Conservation (phyloP, 2,329 filamentous ascomycete genomes). For the Domatiomyces catenatus region DNA sequence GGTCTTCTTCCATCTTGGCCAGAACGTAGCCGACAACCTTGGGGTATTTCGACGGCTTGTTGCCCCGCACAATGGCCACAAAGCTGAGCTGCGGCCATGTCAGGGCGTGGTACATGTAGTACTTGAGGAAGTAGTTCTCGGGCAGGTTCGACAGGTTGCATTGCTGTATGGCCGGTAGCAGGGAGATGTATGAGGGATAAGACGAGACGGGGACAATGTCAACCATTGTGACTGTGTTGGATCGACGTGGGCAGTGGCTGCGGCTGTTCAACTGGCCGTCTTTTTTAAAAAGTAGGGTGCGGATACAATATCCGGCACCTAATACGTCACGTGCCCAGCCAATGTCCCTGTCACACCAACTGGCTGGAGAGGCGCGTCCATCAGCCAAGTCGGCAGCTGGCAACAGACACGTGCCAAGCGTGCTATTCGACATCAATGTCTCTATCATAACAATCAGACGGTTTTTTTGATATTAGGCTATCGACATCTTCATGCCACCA, state of each 20-base stretch:
- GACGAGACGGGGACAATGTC: slow-evolving; percentile 34
- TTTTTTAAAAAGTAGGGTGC: not conserved
- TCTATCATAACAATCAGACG: too few species aligned
- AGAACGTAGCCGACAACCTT: slow-evolving; percentile 99
- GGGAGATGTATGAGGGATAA: slow-evolving; percentile 54
- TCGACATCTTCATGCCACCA: slow-evolving; percentile 51
- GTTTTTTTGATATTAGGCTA: too few species aligned
- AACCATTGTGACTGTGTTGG: slow-evolving; percentile 26
- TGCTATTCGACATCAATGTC: too few species aligned
- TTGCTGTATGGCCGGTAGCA: slow-evolving; percentile 78
- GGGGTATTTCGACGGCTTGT: slow-evolving; percentile 72
- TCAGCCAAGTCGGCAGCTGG: too few species aligned
- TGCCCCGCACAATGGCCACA: slow-evolving; percentile 80
- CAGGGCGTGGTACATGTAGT: slow-evolving; percentile 97
- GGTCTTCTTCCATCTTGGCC: slow-evolving; percentile 99
- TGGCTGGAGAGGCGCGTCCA: too few species aligned
- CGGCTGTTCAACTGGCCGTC: not conserved
- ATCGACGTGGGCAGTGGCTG: not conserved
- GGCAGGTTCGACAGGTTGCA: slow-evolving; percentile 98
- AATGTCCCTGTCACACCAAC: too few species aligned
- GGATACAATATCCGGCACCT: not conserved
- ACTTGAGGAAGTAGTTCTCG: slow-evolving; percentile 99
- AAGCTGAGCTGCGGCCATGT: slow-evolving; percentile 96
- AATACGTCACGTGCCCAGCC: not conserved
- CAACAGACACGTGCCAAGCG: too few species aligned